Conservation (phyloP, 164 flowering plant genomes). For the Cinnamomum chago region DNA sequence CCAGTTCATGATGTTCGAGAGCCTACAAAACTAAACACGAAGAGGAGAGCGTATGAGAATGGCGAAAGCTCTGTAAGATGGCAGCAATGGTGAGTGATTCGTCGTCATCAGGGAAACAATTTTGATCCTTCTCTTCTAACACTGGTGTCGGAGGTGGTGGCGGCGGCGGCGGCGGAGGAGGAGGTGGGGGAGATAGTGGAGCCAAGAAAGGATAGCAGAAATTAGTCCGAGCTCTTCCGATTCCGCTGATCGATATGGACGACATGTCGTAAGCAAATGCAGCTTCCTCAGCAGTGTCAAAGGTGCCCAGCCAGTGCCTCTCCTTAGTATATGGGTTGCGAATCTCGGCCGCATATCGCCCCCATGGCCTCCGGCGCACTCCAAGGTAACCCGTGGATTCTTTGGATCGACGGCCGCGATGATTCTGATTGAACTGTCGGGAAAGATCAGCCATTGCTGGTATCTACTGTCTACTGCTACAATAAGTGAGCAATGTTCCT, state of each 20-base stretch:
- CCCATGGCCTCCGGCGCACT: slow-evolving; percentile 35
- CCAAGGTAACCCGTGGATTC: slow-evolving; percentile 23
- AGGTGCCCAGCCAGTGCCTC: slow-evolving; percentile 35
- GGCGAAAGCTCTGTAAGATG: slow-evolving; percentile 28
- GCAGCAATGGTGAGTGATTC: slow-evolving; percentile 35
- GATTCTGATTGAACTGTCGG: neutral
- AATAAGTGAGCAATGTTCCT: no score
- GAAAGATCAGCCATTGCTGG: neutral
- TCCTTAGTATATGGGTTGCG: slow-evolving; percentile 33
- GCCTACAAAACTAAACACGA: slow-evolving; percentile 11
- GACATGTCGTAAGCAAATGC: slow-evolving; percentile 36
- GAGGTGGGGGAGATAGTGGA: slow-evolving; percentile 9
- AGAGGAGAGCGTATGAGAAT: slow-evolving; percentile 7
- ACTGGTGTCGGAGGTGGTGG: slow-evolving; percentile 19
- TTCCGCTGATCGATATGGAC: slow-evolving; percentile 31
- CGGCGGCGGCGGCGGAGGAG: slow-evolving; percentile 10
- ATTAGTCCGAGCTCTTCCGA: slow-evolving; percentile 32
- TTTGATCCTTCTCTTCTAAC: slow-evolving; percentile 9
- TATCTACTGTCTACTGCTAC: neutral
- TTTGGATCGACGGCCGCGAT: slow-evolving; percentile 18
- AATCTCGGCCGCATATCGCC: slow-evolving; percentile 33
- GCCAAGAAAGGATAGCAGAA: slow-evolving; percentile 24
- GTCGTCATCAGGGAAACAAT: slow-evolving; percentile 16
- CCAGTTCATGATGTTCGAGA: neutral
- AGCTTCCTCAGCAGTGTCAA: slow-evolving; percentile 35